Base-by-base conservation (phyloP, 1,284 basidiomycete species). In the Fomitopsis pinicola region DNA sequence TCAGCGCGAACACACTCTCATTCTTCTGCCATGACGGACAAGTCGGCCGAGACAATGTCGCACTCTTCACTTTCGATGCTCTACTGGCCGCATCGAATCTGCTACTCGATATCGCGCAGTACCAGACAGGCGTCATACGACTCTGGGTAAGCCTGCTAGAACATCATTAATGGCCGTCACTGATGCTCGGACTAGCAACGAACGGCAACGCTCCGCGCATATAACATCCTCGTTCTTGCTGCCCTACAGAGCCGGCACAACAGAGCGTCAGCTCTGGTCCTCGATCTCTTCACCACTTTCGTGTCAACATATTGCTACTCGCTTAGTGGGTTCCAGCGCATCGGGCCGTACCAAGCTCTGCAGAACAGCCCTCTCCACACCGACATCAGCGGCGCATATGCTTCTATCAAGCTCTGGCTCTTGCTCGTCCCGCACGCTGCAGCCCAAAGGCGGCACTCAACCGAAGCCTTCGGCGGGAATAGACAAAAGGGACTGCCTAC, bases 391-490 rank as follows among this genome's bases (percentile, higher is more conserved):
- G 82, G 86, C 66, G 85, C 84, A 2, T 88, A 86, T 66, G 80
- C 84, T 35, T 78, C 85, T 1, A 81, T 89, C 66, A 89, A 88
- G 68, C 72, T 89, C 3, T 91, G 88, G 88, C 71, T 90, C 10
- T 71, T 89, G 61, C 72, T 89, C 14, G 81, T 80, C 3, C 77
- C 78, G 42, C 80, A 75, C 59, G 71, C 76, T 40, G 59, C 66
- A 0, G 26, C 40, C 28, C 58, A 62, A 33, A 56, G 56, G 38
- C 50, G 60, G 14, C 52, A 58, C 14, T 48, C 50, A 17, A 35
- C 52, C 7, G 42, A 56, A 1, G 46, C 28, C 3, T 33, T 46
- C 10, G 22, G 17, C 19, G 56, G 58, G 28, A 54, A 44, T 17
- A 15, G 19, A 10, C 35, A 52, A 3, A 33, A 30, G 26, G 61